Evolutionary conservation across 2,329 filamentous ascomycete species (phyloP).

Genomic region (Aspergillus hiratsukae): DNA sequence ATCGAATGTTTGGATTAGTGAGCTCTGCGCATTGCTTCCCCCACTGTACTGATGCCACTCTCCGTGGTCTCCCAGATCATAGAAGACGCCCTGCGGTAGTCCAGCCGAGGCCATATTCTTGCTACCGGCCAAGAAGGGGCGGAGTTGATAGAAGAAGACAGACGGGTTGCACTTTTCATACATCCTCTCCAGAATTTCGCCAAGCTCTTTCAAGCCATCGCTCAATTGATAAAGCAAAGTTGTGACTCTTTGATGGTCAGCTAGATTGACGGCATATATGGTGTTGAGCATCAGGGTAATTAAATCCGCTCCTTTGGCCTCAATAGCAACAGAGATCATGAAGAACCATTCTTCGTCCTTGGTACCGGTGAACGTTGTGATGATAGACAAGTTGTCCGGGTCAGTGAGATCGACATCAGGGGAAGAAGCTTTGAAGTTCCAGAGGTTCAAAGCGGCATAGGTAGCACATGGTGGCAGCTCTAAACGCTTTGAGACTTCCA

Average conservation of each 20-base stretch:
- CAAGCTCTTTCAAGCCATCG: constrained; percentile 34
- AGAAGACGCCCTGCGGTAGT: constrained; percentile 45
- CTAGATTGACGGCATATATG: constrained; percentile 35
- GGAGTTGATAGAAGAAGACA: constrained; percentile 45
- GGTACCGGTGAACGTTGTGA: constrained; percentile 21
- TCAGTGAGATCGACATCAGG: constrained; percentile 25
- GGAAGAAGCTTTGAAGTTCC: constrained; percentile 31
- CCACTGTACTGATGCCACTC: constrained; percentile 45
- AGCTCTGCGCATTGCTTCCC: constrained; percentile 49
- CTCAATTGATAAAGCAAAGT: constrained; percentile 28
- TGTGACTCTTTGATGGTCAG: constrained; percentile 20
- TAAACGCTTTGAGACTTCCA: constrained; percentile 33
- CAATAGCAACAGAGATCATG: constrained; percentile 45
- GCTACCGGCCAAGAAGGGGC: constrained; percentile 44
- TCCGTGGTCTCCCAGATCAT: constrained; percentile 41
- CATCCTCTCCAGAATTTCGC: constrained; percentile 41
- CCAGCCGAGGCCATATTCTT: constrained; percentile 46
- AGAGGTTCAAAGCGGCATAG: constrained; percentile 39
- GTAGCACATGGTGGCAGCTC: constrained; percentile 41
- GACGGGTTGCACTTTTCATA: constrained; percentile 43
- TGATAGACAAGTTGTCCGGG: constrained; percentile 19
- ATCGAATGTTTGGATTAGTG: constrained; percentile 47
- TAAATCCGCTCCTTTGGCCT: constrained; percentile 41
- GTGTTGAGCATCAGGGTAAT: constrained; percentile 40
- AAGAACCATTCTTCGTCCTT: constrained; percentile 38